Conservation (phyloP, 257 asterid genomes). For the Solanum clarkiae region DNA sequence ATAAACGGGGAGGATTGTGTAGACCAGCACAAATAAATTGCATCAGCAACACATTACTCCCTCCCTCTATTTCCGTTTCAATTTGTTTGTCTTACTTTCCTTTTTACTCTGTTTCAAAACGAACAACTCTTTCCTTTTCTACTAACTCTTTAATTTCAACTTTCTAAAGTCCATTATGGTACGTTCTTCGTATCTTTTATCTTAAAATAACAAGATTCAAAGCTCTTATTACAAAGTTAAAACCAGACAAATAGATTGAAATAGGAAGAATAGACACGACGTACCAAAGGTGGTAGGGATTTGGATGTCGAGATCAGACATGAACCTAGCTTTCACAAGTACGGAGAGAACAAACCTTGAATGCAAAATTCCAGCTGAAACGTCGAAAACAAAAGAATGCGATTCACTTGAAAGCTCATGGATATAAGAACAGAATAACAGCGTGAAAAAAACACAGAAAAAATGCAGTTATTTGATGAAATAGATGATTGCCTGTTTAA, state of each 20-base stretch:
- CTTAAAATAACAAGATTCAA: too few relatives aligned
- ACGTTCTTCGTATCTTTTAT: too few relatives aligned
- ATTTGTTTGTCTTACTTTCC: neutral
- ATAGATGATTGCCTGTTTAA: neutral
- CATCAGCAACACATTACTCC: neutral
- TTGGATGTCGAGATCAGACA: constrained; percentile 3
- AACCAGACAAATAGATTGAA: too few relatives aligned
- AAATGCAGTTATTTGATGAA: neutral
- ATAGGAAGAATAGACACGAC: neutral
- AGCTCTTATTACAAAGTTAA: too few relatives aligned
- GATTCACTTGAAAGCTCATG: neutral
- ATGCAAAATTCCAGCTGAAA: neutral
- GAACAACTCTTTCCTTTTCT: neutral
- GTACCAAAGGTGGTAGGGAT: constrained; percentile 2
- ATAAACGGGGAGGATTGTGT: neutral
- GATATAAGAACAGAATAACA: neutral
- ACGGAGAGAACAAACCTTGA: neutral
- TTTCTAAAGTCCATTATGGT: neutral
- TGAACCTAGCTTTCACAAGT: neutral
- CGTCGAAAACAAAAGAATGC: neutral
- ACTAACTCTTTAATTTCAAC: neutral
- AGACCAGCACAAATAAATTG: neutral
- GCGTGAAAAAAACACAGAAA: neutral
- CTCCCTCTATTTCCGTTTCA: neutral
- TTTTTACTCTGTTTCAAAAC: neutral